Base-by-base conservation (phyloP, 139 green algal species). In the Coelastrella sp. region DNA sequence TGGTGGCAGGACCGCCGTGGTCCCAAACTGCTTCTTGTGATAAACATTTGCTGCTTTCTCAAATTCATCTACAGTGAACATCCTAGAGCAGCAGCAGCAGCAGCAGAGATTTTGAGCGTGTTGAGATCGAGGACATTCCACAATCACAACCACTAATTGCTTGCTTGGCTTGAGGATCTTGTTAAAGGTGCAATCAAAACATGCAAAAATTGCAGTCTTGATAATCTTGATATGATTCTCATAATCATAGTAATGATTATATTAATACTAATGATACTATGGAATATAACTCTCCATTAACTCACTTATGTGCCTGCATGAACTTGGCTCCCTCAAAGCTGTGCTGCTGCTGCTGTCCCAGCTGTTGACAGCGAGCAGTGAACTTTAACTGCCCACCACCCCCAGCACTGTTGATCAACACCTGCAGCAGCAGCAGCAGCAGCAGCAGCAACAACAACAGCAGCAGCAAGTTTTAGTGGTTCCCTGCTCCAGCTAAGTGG, bases 1-100 rank as follows among this genome's bases (percentile, higher is more conserved):
- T 74, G 61, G 11, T 15, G 79, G 80, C 88, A 91, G 60, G n/a
- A 81, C 20, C 0, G 84, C 70, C 20, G 68, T 35, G 6, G 80
- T 89, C 56, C 88, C 88, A 89, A 91, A 91, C 17, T 84, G 49
- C 65, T 84, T 84, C 60, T 59, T 63, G n/a, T 74, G n/a, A 58
- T 72, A 89, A 17, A 24, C 57, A 14, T 84, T 75, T 24, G 88
- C 88, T 24, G 66, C 7, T 20, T 66, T 60, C 49, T 91, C 56
- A 57, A 89, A 84, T 6, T 72, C 80, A 10, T 80, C 35, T 10
- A 91, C 15, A 56, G 9, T 84, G 68, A 82, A 82, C n/a, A 15
- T 63, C 70, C 68, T 82, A 56, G 56, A 81, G 60, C 22, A 76
- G 60, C 81, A 82, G 70, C 84, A 82, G 66, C 19, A 57, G 56